A percentile compares a stretch with the other conserved stretches of the same genome.
Conservation (phyloP, 2,329 filamentous ascomycete genomes). For the Hymenoscyphus albidus region DNA sequence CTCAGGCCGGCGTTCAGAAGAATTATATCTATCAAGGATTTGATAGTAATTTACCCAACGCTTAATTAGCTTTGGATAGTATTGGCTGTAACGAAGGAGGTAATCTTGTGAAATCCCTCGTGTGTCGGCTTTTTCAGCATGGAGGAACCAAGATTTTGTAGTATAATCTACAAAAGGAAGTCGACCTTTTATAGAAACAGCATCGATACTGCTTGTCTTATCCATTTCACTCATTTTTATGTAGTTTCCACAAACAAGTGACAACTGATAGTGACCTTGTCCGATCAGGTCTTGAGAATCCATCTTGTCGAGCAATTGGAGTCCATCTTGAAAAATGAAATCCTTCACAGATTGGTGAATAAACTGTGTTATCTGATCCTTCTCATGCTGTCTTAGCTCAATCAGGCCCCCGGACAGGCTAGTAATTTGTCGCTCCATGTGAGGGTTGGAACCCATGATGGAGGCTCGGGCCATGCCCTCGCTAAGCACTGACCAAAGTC, state of each 20-base stretch:
- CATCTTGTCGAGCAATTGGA: background rate
- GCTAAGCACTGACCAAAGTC: too few relatives aligned
- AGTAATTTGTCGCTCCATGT: conserved; percentile 13
- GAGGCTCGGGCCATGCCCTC: too few relatives aligned
- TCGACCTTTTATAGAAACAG: conserved; percentile 2
- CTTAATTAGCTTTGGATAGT: conserved; percentile 9
- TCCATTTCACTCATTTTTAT: conserved; percentile 10
- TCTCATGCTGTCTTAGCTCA: conserved; percentile 12
- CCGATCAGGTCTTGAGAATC: conserved; percentile 6
- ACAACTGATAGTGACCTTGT: conserved; percentile 14
- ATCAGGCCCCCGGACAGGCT: conserved; percentile 21
- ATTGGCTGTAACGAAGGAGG: conserved; percentile 9
- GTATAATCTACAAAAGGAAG: conserved; percentile 15
- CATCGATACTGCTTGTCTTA: conserved; percentile 2
- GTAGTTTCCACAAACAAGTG: conserved; percentile 18
- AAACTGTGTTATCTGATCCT: conserved; percentile 36
- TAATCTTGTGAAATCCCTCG: conserved; percentile 9
- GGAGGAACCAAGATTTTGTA: conserved; percentile 12
- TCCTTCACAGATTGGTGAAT: conserved; percentile 38
- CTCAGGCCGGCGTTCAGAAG: conserved; percentile 7
- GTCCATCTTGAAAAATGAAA: conserved; percentile 36
- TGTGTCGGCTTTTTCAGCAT: conserved; percentile 17
- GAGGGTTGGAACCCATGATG: too few relatives aligned
- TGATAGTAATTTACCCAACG: conserved; percentile 11
- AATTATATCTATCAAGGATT: conserved; percentile 4